Conservation (phyloP, 345 rosid species). For the Gossypium herbaceum region DNA sequence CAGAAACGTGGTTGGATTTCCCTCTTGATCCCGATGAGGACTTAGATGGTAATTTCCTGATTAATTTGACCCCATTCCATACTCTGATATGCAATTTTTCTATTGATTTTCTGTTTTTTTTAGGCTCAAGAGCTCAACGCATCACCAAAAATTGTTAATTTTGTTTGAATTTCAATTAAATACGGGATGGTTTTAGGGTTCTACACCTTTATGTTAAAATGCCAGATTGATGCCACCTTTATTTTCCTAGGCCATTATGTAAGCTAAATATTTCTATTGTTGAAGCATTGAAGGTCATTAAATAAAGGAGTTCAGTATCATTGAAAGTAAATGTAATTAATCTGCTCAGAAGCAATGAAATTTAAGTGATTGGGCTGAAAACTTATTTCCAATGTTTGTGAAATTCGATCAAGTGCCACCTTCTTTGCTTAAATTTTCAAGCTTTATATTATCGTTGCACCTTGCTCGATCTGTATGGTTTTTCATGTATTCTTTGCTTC, state of each 20-base stretch:
- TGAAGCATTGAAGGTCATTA: background rate
- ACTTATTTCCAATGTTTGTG: background rate
- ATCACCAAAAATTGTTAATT: background rate
- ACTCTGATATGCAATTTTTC: background rate
- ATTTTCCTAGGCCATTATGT: background rate
- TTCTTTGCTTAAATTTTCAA: background rate
- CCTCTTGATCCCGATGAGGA: slow-evolving; percentile 83
- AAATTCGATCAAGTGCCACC: background rate
- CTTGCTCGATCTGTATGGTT: background rate
- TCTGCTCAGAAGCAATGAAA: background rate
- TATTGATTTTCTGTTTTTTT: background rate
- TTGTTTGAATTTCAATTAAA: background rate
- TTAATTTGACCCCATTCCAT: background rate
- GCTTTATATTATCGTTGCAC: background rate
- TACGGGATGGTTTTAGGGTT: background rate
- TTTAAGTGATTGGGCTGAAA: background rate
- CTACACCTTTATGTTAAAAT: background rate
- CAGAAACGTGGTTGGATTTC: slow-evolving; percentile 97
- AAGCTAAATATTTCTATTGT: no score
- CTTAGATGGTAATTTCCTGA: slow-evolving; percentile 54
- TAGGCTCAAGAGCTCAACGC: background rate
- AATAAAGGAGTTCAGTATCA: background rate
- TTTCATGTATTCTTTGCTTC: background rate
- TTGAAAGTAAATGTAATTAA: background rate
- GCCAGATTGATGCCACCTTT: background rate